Percentiles rank a stretch among this genome's conserved stretches.
Evolutionary conservation across 345 rosid genomes (phyloP).

Genomic region (Conringia planisiliqua): DNA sequence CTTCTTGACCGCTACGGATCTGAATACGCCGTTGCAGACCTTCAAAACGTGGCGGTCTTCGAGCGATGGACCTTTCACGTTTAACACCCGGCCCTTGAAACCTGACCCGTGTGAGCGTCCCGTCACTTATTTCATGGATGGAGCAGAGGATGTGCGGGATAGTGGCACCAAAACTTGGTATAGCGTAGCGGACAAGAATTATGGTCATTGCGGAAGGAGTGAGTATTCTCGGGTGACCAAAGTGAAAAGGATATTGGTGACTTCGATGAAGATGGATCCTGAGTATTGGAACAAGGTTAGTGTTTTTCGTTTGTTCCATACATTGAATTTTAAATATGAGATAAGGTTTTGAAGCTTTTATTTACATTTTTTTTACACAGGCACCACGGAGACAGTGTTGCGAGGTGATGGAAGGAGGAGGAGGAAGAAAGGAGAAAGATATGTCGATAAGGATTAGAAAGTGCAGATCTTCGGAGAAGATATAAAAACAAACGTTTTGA

Average conservation of each 20-base stretch:
- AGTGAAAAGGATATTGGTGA: constrained; percentile 47
- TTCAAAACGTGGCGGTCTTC: constrained; percentile 73
- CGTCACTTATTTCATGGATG: constrained; percentile 51
- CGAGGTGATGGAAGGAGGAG: constrained; percentile 40
- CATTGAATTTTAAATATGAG: neutral
- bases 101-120: constrained; percentile 56
- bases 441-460: constrained; percentile 60
- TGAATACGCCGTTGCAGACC: constrained; percentile 60
- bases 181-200: constrained; percentile 24
- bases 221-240: constrained; percentile 32
- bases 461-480: constrained; percentile 49
- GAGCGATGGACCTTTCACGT: constrained; percentile 65
- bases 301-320: neutral
- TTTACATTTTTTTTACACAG: constrained; percentile 15
- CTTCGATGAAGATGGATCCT: constrained; percentile 55
- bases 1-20: constrained; percentile 36
- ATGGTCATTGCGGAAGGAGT: constrained; percentile 38
- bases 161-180: constrained; percentile 55
- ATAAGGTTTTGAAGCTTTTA: neutral
- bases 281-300: constrained; percentile 66
- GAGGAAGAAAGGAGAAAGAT: constrained; percentile 33
- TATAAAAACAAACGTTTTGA: constrained; percentile 14
- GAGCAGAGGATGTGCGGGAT: constrained; percentile 39
- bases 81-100: constrained; percentile 51
- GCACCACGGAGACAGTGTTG: constrained; percentile 64